Evolutionary conservation across 2,329 filamentous ascomycete species (phyloP).

Genomic region (Penicillium brevicompactum): DNA sequence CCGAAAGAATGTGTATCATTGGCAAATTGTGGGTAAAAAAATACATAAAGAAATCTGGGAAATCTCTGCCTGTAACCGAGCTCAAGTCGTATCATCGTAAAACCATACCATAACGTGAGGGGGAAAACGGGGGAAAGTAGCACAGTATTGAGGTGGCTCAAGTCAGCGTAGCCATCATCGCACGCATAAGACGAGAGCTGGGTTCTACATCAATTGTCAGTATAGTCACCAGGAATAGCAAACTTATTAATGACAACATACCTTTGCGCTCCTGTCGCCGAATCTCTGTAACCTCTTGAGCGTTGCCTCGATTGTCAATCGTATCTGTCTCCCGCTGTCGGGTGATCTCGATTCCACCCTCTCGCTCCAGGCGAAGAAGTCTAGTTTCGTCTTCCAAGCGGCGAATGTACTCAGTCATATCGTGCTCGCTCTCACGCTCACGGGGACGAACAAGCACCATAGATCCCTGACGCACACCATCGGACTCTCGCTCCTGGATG

Average conservation of each 20-base stretch:
- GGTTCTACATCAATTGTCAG: slow-evolving; percentile 54
- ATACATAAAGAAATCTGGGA: slow-evolving; percentile 1
- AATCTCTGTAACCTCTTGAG: slow-evolving; percentile 60
- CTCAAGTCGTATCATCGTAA: slow-evolving; percentile 6
- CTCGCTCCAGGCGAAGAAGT: slow-evolving; percentile 59
- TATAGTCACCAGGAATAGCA: slow-evolving; percentile 1
- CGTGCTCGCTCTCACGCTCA: slow-evolving; percentile 56
- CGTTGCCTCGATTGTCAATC: slow-evolving; percentile 41
- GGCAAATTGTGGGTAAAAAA: slow-evolving; percentile 1
- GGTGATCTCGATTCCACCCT: slow-evolving; percentile 37
- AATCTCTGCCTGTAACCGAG: neutral
- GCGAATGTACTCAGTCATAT: slow-evolving; percentile 72
- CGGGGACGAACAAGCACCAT: slow-evolving; percentile 53
- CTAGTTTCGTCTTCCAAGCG: slow-evolving; percentile 68
- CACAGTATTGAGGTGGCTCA: slow-evolving; percentile 39
- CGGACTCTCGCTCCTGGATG: slow-evolving; percentile 44
- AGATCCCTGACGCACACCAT: slow-evolving; percentile 45
- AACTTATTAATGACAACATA: slow-evolving; percentile 48
- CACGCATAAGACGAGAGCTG: slow-evolving; percentile 64
- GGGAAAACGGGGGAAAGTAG: neutral
- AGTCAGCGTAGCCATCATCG: slow-evolving; percentile 72
- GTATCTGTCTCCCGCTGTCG: slow-evolving; percentile 32
- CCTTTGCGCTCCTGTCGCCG: slow-evolving; percentile 86
- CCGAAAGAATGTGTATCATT: neutral
- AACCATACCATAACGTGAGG: neutral